phyloP scores from a whole-genome alignment of 805 yeast genomes.

The Cyberlindnera bimundalis region DNA sequence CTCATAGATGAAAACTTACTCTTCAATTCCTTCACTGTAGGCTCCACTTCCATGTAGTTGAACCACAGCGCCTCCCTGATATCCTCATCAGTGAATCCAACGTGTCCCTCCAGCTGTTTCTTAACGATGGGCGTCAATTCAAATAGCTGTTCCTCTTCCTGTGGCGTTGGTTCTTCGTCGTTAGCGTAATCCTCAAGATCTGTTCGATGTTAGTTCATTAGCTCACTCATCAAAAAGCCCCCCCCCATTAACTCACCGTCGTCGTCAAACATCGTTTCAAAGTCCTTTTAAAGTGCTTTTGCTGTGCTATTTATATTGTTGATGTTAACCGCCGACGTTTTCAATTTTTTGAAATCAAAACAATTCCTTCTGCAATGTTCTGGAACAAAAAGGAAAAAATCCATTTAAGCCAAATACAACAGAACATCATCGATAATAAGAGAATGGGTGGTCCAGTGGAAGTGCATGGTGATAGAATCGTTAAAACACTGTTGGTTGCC shows the following conservation, averaged over 20 bases:
- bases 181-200: conserved; percentile 30
- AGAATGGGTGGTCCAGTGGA: not conserved
- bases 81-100: conserved; percentile 43
- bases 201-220: not conserved
- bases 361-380: no score
- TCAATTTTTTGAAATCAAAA: not conserved
- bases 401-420: no score
- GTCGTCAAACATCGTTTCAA: conserved; percentile 21
- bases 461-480: conserved; percentile 5
- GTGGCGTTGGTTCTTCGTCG: conserved; percentile 34
- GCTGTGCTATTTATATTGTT: not conserved
- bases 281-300: not conserved
- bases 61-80: conserved; percentile 58
- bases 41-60: conserved; percentile 53
- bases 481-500: conserved; percentile 4
- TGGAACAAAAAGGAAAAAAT: no score
- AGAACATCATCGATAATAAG: no score
- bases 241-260: conserved; percentile 30
- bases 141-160: conserved; percentile 39
- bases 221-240: no score
- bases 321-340: not conserved
- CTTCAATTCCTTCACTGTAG: conserved; percentile 44
- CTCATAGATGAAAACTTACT: conserved; percentile 20
- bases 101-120: conserved; percentile 34
- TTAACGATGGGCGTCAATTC: conserved; percentile 42